Percentiles rank a stretch among this genome's conserved stretches.
Evolutionary conservation across 441 rosid species (phyloP).

Genomic region (Pelargonium citronellum): DNA sequence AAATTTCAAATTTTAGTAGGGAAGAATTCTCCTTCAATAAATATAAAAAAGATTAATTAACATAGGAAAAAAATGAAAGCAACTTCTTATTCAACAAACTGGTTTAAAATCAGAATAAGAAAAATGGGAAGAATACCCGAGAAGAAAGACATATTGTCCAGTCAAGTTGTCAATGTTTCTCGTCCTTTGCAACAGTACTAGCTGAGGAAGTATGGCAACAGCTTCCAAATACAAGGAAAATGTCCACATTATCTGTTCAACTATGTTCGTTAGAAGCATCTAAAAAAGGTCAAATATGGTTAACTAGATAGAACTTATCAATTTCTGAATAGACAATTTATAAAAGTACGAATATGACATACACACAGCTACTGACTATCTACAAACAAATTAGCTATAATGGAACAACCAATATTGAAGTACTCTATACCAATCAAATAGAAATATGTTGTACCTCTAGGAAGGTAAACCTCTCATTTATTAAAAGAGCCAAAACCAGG

Average conservation of each 20-base stretch:
- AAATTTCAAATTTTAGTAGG: too few relatives aligned
- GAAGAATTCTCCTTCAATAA: too few relatives aligned
- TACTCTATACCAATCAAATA: background rate
- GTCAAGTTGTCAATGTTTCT: conserved; percentile 67
- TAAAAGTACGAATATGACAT: background rate
- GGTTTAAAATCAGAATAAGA: background rate
- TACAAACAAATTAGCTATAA: background rate
- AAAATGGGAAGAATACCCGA: conserved; percentile 38
- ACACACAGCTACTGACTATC: background rate
- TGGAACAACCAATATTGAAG: background rate
- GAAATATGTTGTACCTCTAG: conserved; percentile 35
- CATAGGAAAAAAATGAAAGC: background rate
- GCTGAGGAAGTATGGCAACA: conserved; percentile 65
- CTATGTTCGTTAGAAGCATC: background rate
- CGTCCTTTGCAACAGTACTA: conserved; percentile 54
- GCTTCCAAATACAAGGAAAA: conserved; percentile 58
- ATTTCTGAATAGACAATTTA: background rate
- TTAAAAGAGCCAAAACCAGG: conserved; percentile 43
- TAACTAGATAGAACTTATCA: background rate
- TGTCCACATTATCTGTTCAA: conserved; percentile 51
- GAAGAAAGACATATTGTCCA: conserved; percentile 59
- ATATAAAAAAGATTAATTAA: too few relatives aligned
- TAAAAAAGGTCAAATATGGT: background rate
- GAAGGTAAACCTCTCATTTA: conserved; percentile 45
- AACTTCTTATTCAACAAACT: background rate